Evolutionary conservation across 169 alveolate species (phyloP), one percentile per base, ranked within the genome.

Genomic region (Plasmodium ovale): DNA sequence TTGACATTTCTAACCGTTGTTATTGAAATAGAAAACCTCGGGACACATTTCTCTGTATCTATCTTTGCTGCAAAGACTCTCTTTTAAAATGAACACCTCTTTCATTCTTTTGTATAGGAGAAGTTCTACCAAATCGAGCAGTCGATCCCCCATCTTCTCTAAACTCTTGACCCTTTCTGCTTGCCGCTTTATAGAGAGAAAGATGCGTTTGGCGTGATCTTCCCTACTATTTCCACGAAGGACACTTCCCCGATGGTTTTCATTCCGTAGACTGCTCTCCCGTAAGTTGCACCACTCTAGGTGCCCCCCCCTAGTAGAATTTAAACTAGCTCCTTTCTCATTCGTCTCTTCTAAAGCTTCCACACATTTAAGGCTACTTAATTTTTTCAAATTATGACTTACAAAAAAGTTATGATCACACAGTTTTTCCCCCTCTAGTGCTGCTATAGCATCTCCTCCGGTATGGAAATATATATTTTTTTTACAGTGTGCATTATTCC

Each of bases 51-150:
- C 77, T 21, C 51, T 79, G 51, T 79, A 79, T 33, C 19, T 62
- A n/a, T 79, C 74, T 21, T 27, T 7, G 19, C 54, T 54, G 10
- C 67, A 79, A 2, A 79, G 29, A 35, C 27, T 49, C 39, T 47
- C 47, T 54, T 79, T 79, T 53, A 62, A 64, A 49, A 65, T 12
- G 49, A 64, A 79, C 3, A 67, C n/a, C 10, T 79, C 89, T 35
- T 79, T 51, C 89, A 79, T 79, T 27, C 89, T 62, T 56, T 62
- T 79, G 51, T 79, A 58, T 9, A 79, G 39, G 12, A 79, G 35
- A 44, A 79, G 89, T 79, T 79, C 89, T 42, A 79, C 33, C 27
- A 79, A 1, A 47, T 79, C 89, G 51, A 79, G 56, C 2, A 56
- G 5, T 9, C 47, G 68, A 6, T 33, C 74, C 39, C 62, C 33